phyloP scores from a whole-genome alignment of 1,284 basidiomycete species.

The Cryptococcus floricola region DNA sequence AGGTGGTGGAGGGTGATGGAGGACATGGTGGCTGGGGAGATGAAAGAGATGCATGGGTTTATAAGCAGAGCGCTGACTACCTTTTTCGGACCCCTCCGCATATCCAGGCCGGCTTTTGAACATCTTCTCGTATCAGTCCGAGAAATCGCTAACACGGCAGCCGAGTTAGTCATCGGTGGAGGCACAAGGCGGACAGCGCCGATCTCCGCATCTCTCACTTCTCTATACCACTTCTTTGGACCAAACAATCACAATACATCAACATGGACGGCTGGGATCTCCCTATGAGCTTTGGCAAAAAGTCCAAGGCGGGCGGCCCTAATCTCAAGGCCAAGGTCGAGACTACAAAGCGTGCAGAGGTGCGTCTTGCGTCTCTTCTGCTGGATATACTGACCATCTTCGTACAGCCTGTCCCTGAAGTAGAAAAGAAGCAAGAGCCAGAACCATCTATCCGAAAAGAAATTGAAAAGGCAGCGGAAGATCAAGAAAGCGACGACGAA shows the following conservation, averaged over 20 bases:
- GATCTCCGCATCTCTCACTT: too few species aligned
- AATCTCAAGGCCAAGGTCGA: conserved; percentile 41
- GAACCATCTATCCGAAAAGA: neutral
- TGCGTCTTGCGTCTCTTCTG: neutral
- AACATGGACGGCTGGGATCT: conserved; percentile 47
- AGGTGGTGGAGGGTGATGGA: too few species aligned
- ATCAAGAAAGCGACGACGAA: conserved; percentile 27
- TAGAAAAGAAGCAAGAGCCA: neutral
- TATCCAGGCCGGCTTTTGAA: too few species aligned
- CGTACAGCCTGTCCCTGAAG: neutral
- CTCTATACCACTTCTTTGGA: neutral
- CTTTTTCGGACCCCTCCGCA: too few species aligned
- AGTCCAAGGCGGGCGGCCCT: conserved; percentile 31
- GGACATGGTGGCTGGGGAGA: too few species aligned
- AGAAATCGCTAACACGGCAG: too few species aligned
- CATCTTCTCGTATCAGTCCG: too few species aligned
- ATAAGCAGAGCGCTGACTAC: too few species aligned
- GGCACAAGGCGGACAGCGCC: too few species aligned
- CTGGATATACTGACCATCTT: neutral
- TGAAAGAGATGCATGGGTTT: too few species aligned
- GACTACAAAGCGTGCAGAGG: conserved; percentile 42
- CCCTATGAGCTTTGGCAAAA: conserved; percentile 51
- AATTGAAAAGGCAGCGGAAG: neutral
- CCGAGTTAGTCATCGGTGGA: too few species aligned
- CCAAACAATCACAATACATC: neutral